Evolutionary conservation across 345 rosid genomes (phyloP), one percentile per base, ranked within the genome.

Genomic region (Corchorus olitorius): DNA sequence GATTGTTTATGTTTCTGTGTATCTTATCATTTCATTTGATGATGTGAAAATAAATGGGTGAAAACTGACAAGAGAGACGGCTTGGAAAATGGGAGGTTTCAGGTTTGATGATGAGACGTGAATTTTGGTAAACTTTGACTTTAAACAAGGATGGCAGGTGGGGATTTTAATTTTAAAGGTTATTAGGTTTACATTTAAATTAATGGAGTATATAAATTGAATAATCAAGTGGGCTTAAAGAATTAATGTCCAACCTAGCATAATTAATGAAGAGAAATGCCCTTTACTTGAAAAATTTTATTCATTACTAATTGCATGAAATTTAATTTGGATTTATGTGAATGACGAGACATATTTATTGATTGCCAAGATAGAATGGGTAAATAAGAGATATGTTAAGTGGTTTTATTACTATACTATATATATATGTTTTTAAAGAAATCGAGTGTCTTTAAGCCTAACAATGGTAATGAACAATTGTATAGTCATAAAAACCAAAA

Each of bases 101-200:
- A n/a, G 6, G 1, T 12, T 58, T n/a, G 62, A 10, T 58, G 37
- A 27, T 22, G 63, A 11, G 0, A 19, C 13, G 33, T 58, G 12
- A 16, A 20, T 13, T 6, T 61, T 6, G 43, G 34, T 16, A 13
- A 33, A 27, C 27, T 6, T 13, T 33, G 65, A 61, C 34, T 8
- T 61, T 0, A 37, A 63, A 37, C 19, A 19, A 19, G 59, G 16
- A 13, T 2, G 16, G 27, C 27, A 27, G 27, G 16, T 49, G 53
- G 33, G 3, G 41, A 33, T 33, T 10, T 58, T 27, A 27, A 17
- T 17, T 7, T 37, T 64, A 0, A 37, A 39, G 22, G 27, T 27
- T 27, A 27, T 39, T 37, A 16, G 48, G 68, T 39, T 64, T 37
- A 64, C 68, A 37, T 64, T 64, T 37, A 63, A 16, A 64, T 64